Evolutionary conservation across 1,284 basidiomycete species (phyloP).

Genomic region (Irpex sp.): DNA sequence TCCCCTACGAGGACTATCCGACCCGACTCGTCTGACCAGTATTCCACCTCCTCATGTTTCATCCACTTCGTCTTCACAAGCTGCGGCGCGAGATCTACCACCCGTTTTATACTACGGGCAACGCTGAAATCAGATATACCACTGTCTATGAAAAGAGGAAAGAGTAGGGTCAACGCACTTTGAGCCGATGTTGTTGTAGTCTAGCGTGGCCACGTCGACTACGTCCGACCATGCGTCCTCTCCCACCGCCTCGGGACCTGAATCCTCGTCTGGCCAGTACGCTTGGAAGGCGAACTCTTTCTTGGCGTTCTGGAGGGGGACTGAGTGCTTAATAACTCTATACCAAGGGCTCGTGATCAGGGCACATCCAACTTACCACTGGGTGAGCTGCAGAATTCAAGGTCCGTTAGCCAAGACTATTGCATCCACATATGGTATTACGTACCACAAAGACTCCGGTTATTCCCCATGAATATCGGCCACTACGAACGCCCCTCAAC

Average conservation of each 20-base stretch:
- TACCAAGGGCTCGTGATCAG: background rate
- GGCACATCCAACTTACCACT: slow-evolving; percentile 1
- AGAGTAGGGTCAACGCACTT: slow-evolving; percentile 1
- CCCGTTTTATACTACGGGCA: slow-evolving; percentile 4
- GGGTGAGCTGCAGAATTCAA: slow-evolving; percentile 2
- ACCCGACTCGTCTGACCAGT: slow-evolving; percentile 13
- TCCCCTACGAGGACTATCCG: slow-evolving; percentile 13
- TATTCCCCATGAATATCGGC: slow-evolving; percentile 15
- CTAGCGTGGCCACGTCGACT: slow-evolving; percentile 2
- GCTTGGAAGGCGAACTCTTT: slow-evolving; percentile 12
- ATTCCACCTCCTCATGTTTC: slow-evolving; percentile 7
- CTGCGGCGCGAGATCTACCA: slow-evolving; percentile 5
- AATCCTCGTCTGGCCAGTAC: slow-evolving; percentile 11
- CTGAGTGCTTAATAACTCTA: background rate
- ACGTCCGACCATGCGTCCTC: slow-evolving; percentile 11
- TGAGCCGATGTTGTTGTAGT: background rate
- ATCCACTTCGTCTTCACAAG: slow-evolving; percentile 8
- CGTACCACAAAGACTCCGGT: slow-evolving; percentile 11
- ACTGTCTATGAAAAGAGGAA: background rate
- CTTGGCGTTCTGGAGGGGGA: slow-evolving; percentile 1
- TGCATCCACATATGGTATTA: background rate
- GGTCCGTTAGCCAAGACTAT: background rate
- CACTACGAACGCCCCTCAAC: slow-evolving; percentile 3
- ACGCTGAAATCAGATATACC: slow-evolving; percentile 1
- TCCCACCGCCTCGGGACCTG: slow-evolving; percentile 3